Percentiles rank a stretch among this genome's conserved stretches.
These are phyloP conservation scores for Saccharomycopsis sp. DNA, from an alignment of 805 yeast species.

Conservation along the genomic window DNA sequence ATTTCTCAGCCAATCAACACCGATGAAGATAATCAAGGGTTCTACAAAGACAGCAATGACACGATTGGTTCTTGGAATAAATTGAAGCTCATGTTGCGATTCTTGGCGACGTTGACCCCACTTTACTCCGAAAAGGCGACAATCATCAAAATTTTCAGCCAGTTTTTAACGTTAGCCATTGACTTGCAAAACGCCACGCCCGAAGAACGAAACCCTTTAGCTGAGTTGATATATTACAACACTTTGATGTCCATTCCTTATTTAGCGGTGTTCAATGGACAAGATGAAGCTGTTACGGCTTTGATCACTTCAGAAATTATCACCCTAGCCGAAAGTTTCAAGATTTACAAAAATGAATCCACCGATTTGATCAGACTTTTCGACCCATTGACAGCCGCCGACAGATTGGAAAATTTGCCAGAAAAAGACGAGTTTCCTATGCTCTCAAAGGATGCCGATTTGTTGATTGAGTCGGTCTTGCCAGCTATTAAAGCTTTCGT, in stretches of 20 bases:
- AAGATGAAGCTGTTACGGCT: conserved; percentile 26
- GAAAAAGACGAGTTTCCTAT: not conserved
- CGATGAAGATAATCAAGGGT: conserved; percentile 6
- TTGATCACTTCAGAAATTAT: conserved; percentile 39
- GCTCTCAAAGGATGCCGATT: conserved; percentile 32
- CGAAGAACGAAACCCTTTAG: conserved; percentile 45
- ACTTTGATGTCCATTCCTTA: conserved; percentile 62
- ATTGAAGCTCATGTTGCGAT: conserved; percentile 63
- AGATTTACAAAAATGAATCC: conserved; percentile 22
- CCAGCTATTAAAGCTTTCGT: conserved; percentile 41
- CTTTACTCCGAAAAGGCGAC: conserved; percentile 48
- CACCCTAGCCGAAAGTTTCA: conserved; percentile 37
- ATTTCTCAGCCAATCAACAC: conserved; percentile 40
- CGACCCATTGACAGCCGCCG: conserved; percentile 2
- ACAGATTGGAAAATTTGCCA: not conserved
- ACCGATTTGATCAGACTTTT: conserved; percentile 27
- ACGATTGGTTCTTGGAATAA: conserved; percentile 58
- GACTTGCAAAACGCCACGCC: conserved; percentile 40
- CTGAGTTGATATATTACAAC: conserved; percentile 61
- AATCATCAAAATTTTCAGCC: conserved; percentile 33
- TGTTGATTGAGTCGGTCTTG: conserved; percentile 42
- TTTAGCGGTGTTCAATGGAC: conserved; percentile 39
- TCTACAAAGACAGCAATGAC: conserved; percentile 7
- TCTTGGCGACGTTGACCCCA: conserved; percentile 59
- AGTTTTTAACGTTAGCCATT: conserved; percentile 48